Evolutionary conservation across 2,329 filamentous ascomycete genomes (phyloP).

Genomic region (Mollisiaceae sp.): DNA sequence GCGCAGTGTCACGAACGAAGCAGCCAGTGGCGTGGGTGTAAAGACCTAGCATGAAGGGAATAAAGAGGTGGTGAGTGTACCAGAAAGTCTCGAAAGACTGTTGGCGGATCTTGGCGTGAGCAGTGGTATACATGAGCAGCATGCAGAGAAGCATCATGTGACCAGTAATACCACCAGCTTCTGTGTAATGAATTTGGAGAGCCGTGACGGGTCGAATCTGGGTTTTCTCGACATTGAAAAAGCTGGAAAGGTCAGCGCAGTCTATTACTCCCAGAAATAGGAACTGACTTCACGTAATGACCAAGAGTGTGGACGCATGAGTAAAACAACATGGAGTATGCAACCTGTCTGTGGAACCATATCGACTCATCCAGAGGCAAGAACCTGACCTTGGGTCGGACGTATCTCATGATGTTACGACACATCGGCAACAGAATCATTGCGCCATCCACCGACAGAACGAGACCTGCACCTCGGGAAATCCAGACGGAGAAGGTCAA

Average conservation of each 20-base stretch:
- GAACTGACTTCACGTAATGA: conserved; percentile 90
- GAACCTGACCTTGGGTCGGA: conserved; percentile 87
- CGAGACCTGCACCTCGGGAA: conserved; percentile 89
- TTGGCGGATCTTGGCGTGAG: conserved; percentile 90
- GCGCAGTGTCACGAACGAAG: conserved; percentile 84
- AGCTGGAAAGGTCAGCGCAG: conserved; percentile 56
- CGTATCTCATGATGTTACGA: conserved; percentile 81
- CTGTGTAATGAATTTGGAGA: conserved; percentile 87
- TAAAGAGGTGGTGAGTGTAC: conserved; percentile 99
- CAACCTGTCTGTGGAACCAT: conserved; percentile 96
- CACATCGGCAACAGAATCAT: conserved; percentile 95
- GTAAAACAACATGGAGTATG: conserved; percentile 87
- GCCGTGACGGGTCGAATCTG: conserved; percentile 83
- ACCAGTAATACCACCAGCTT: conserved; percentile 90
- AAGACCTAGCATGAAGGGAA: conserved; percentile 89
- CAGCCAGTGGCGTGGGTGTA: conserved; percentile 97
- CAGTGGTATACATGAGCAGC: conserved; percentile 96
- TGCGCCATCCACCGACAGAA: conserved; percentile 81
- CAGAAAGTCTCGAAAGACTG: conserved; percentile 99
- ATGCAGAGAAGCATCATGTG: conserved; percentile 99
- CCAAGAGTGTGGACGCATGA: conserved; percentile 75
- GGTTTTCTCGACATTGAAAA: conserved; percentile 89
- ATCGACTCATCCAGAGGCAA: conserved; percentile 94
- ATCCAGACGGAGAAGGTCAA: conserved; percentile 93
- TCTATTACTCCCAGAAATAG: background rate